Conservation (phyloP, 495 filamentous ascomycete genomes). For the Lepidopterella palustris region DNA sequence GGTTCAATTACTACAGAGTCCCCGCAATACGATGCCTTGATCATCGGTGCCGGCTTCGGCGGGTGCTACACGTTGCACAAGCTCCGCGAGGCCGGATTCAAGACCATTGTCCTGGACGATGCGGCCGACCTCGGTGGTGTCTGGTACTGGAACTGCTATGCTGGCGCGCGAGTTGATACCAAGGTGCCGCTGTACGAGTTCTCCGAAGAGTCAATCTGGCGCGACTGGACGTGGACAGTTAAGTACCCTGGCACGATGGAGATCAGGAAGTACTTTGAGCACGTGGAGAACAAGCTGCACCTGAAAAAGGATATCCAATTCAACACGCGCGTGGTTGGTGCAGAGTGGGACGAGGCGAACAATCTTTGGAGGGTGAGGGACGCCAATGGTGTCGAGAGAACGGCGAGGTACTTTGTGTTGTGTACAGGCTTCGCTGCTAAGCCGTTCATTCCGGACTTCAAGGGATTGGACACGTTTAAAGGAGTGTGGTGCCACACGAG, state of each 20-base stretch:
- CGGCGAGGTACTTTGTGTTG: slow-evolving; percentile 1
- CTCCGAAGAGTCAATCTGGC: slow-evolving; percentile 4
- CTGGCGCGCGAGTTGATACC: slow-evolving; percentile 33
- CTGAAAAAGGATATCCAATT: slow-evolving; percentile 13
- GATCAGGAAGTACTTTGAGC: slow-evolving; percentile 10
- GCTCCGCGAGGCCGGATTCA: slow-evolving; percentile 38
- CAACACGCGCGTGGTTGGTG: background rate
- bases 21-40: slow-evolving; percentile 20
- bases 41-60: slow-evolving; percentile 40
- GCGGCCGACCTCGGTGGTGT: slow-evolving; percentile 45
- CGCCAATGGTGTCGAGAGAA: background rate
- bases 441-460: slow-evolving; percentile 9
- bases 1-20: background rate
- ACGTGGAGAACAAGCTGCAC: slow-evolving; percentile 5
- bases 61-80: slow-evolving; percentile 39
- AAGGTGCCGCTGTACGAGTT: slow-evolving; percentile 8
- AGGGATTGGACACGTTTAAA: slow-evolving; percentile 10
- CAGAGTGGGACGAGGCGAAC: slow-evolving; percentile 1
- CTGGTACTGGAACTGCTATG: slow-evolving; percentile 52
- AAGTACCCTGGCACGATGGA: slow-evolving; percentile 8
- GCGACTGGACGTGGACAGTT: slow-evolving; percentile 8
- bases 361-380: slow-evolving; percentile 2
- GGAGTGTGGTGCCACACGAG: slow-evolving; percentile 4
- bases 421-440: slow-evolving; percentile 14
- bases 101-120: slow-evolving; percentile 44